Percentiles rank a stretch among this genome's conserved stretches.
These are phyloP conservation scores for Musa troglodytarum DNA, from an alignment of 176 grass and related monocot species.

Conservation along the genomic window DNA sequence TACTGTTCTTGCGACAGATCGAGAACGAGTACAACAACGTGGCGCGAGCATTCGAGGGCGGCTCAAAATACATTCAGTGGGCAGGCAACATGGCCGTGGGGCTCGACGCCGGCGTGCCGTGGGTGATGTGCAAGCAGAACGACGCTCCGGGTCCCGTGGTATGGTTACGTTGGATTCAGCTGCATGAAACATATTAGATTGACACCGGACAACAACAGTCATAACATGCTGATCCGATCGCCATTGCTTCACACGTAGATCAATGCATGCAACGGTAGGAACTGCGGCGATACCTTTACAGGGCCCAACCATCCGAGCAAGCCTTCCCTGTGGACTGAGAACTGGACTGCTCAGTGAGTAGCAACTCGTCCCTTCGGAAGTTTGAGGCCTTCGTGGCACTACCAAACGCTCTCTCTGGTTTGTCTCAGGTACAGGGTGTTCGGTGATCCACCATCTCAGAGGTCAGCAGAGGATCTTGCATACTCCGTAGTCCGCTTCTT, in stretches of 20 bases:
- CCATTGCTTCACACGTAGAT: constrained; percentile 27
- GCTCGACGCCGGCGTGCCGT: constrained; percentile 49
- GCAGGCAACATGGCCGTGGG: constrained; percentile 44
- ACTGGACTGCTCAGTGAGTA: constrained; percentile 84
- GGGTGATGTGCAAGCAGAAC: constrained; percentile 90
- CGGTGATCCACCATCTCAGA: constrained; percentile 87
- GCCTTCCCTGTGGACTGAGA: constrained; percentile 85
- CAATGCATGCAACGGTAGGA: constrained; percentile 90
- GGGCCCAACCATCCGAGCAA: constrained; percentile 38
- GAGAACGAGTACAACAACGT: constrained; percentile 86
- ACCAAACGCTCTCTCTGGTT: neutral
- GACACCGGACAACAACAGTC: neutral
- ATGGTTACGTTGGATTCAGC: constrained; percentile 8
- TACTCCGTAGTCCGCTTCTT: constrained; percentile 83
- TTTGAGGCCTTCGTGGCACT: neutral
- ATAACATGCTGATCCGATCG: too few relatives aligned
- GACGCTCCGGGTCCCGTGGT: constrained; percentile 64
- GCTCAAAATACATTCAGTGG: constrained; percentile 60
- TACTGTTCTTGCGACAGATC: constrained; percentile 31
- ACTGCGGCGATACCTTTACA: constrained; percentile 79
- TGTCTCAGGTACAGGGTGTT: constrained; percentile 80
- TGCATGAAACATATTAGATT: neutral
- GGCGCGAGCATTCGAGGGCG: constrained; percentile 33
- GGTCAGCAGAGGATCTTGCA: constrained; percentile 72
- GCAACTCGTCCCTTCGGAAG: constrained; percentile 7